Base-by-base conservation (phyloP, 2,329 filamentous ascomycete species). In the Teratosphaeria viscida region DNA sequence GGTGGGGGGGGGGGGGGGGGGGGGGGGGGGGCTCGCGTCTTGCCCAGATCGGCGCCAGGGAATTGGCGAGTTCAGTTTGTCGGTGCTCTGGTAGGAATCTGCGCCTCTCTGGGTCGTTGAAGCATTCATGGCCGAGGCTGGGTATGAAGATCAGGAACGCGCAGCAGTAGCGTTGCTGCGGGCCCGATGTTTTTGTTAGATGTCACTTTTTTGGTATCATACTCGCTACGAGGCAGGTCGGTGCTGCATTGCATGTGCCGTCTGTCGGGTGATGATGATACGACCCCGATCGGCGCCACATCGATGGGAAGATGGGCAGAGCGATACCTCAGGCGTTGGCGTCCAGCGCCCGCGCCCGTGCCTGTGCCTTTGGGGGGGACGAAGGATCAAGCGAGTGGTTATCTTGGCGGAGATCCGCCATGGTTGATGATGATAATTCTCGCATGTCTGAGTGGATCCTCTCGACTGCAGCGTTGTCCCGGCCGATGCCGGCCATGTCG, bases 61-160 rank as follows among this genome's bases (percentile, higher is more conserved):
- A 14, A 14, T 43, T 43, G 37, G 37, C 37, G 5, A n/a, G 16
- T 43, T 43, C 1, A n/a, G 0, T 43, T 2, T 43, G 37, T 43
- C n/a, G n/a, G 37, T 23, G 23, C 23, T 23, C 23, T 23, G 37
- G 11, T 43, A n/a, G 29, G 29, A 32, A 32, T 32, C 37, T 43
- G 37, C 37, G 37, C 37, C 16, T 39, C 35, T n/a, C n/a, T n/a
- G n/a, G n/a, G n/a, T n/a, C n/a, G n/a, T n/a, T n/a, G n/a, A n/a
- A n/a, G 3, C 35, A 39, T 10, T 14, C 5, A 43, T 43, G 37
- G 37, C 37, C 11, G 2, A 43, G 16, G 37, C 37, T 43, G 37
- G 64, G 63, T 62, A 66, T 69, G 68, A 55, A 64, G 67, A 68
- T 68, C 67, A 70, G 68, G 66, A 69, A 70, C 67, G 66, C 62